Evolutionary conservation across 23 red algal genomes (phyloP), one percentile per base, ranked within the genome.

Genomic region (Agarophyton chilense): DNA sequence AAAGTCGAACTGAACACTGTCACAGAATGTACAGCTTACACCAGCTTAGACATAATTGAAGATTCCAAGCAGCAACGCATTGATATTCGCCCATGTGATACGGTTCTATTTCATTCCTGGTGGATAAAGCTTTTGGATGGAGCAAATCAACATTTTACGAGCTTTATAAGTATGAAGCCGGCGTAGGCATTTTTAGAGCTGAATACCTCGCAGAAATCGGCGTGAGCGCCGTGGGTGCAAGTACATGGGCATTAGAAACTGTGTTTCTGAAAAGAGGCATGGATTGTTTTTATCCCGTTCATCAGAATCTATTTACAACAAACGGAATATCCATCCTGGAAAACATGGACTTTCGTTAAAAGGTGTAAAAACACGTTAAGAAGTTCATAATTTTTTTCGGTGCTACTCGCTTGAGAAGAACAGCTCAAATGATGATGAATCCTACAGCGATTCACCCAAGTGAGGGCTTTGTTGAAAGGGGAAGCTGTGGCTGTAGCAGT

Each of bases 351-450:
- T 22, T 1, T 49, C 41, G 72, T 2, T 14, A 49, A 26, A 10
- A 46, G 43, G 72, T 77, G 34, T 4, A 3, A 39, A 38, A 77
- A 31, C 11, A 35, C 24, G 72, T 77, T 3, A 13, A 24, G 22
- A 26, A 66, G 61, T 66, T 66, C 34, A 34, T 66, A 2, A 32
- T 66, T 17, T 21, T 66, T 34, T 26, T 66, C 10, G 61, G 61
- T 3, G 29, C 61, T 26, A 34, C 61, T 34, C 61, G 61, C 24
- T 24, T 66, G 61, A 34, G 61, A 34, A 26, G 61, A 3, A 66
- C 61, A 21, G 61, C 61, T 34, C 61, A 66, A 34, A 66, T 66
- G 61, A 66, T 66, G 61, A 34, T 66, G 22, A 66, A 66, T 34
- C 61, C 61, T 24, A 66, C 61, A 13, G 61, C 61, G 10, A 66